A percentile compares a stretch with the other conserved stretches of the same genome.
These are phyloP conservation scores for Kurtzmaniella quercitrusa DNA, from an alignment of 1,139 yeast genomes.

Conservation along the genomic window DNA sequence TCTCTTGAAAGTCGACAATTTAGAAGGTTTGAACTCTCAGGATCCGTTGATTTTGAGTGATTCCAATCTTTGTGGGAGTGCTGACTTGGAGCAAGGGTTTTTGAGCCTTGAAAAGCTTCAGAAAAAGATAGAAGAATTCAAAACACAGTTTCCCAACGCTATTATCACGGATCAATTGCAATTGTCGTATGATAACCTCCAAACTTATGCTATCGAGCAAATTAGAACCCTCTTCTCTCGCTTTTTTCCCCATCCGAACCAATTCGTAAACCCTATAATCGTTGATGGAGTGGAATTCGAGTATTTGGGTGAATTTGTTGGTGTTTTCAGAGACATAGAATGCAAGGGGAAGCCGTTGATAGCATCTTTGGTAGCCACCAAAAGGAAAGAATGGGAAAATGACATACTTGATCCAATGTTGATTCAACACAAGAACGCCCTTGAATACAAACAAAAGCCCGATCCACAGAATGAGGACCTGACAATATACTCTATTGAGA, in stretches of 20 bases:
- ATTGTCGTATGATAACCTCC: conserved; percentile 10
- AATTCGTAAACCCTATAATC: conserved; percentile 16
- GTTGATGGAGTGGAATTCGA: conserved; percentile 12
- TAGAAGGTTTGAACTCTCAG: not conserved
- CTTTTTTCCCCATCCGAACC: conserved; percentile 20
- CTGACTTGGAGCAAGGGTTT: conserved; percentile 16
- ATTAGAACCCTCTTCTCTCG: conserved; percentile 9
- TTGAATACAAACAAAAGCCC: conserved; percentile 11
- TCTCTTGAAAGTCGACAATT: conserved; percentile 5
- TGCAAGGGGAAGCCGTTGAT: conserved; percentile 5
- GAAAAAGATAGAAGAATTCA: conserved; percentile 6
- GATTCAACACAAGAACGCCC: conserved; percentile 11
- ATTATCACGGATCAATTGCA: conserved; percentile 4
- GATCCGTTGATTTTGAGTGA: conserved; percentile 1
- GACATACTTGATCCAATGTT: conserved; percentile 11
- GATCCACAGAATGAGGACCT: not conserved
- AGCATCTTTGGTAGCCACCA: conserved; percentile 11
- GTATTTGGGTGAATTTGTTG: conserved; percentile 6
- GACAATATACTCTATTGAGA: not conserved
- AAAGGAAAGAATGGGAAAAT: conserved; percentile 16
- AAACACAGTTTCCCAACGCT: conserved; percentile 5
- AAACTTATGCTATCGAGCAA: conserved; percentile 8
- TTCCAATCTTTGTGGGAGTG: conserved; percentile 9
- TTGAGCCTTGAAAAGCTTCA: conserved; percentile 16
- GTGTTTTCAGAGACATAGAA: conserved; percentile 4